phyloP scores from a whole-genome alignment of 495 filamentous ascomycete species.

The Cenococcum geophilum region DNA sequence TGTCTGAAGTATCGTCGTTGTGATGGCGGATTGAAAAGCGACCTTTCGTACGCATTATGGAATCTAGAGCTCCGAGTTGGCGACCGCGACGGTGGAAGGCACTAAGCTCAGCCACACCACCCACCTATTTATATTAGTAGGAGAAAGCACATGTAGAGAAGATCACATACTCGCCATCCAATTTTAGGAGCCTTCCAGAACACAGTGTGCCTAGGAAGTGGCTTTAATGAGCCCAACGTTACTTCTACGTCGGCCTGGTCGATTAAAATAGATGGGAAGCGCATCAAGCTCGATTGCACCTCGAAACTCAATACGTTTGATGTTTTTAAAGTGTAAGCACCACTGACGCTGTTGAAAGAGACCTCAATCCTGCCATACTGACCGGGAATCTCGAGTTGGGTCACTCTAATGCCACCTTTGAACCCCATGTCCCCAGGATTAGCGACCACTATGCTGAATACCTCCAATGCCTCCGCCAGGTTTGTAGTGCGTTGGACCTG shows the following conservation, averaged over 20 bases:
- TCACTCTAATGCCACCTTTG: slow-evolving; percentile 46
- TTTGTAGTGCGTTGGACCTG: slow-evolving; percentile 24
- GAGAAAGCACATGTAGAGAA: neutral
- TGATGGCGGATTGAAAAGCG: slow-evolving; percentile 43
- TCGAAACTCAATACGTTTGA: slow-evolving; percentile 30
- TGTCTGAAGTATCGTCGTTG: slow-evolving; percentile 27
- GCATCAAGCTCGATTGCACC: slow-evolving; percentile 7
- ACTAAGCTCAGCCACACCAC: neutral
- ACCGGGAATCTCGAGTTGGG: slow-evolving; percentile 45
- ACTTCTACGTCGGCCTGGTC: no score
- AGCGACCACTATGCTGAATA: slow-evolving; percentile 46
- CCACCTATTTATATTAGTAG: neutral
- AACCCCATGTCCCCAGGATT: slow-evolving; percentile 48
- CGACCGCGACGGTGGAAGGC: slow-evolving; percentile 37
- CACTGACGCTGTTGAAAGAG: slow-evolving; percentile 9
- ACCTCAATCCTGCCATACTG: slow-evolving; percentile 34
- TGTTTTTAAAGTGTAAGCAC: slow-evolving; percentile 17
- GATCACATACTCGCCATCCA: slow-evolving; percentile 1
- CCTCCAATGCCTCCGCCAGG: slow-evolving; percentile 18
- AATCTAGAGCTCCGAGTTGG: slow-evolving; percentile 48
- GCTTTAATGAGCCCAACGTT: no score
- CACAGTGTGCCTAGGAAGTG: neutral
- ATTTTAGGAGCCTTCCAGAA: neutral
- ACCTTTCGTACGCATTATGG: slow-evolving; percentile 45
- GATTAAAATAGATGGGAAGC: neutral